Evolutionary conservation across 305 asterid genomes (phyloP).

Genomic region (Solanum chacoense): DNA sequence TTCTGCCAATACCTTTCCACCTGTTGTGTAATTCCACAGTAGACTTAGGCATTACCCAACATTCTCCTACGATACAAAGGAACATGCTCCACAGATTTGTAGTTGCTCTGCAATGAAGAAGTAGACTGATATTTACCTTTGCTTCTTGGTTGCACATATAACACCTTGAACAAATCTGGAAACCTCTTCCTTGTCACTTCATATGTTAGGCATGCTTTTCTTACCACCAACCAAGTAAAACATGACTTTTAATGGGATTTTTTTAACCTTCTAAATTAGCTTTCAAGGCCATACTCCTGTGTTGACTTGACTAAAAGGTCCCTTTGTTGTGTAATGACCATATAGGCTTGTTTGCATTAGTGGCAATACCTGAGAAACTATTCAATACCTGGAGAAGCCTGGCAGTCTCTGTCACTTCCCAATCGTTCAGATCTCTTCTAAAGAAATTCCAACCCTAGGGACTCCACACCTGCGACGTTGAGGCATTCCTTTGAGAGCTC

Average conservation of each 20-base stretch:
- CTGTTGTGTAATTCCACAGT: background rate
- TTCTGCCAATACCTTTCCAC: background rate
- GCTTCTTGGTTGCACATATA: no score
- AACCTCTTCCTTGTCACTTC: no score
- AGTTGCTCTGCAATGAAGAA: no score
- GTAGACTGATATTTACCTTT: no score
- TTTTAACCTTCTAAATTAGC: no score
- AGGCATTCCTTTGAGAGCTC: background rate
- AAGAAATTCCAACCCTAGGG: background rate
- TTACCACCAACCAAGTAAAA: no score
- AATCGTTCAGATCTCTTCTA: background rate
- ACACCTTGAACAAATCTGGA: no score
- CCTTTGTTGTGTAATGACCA: background rate
- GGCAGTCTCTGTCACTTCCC: background rate
- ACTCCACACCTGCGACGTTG: background rate
- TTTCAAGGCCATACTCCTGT: background rate
- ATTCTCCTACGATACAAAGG: background rate
- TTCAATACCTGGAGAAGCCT: background rate
- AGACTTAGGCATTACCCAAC: background rate
- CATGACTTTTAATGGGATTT: no score
- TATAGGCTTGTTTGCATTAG: background rate
- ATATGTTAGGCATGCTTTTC: no score
- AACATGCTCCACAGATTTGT: no score
- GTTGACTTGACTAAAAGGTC: background rate
- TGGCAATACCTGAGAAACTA: background rate